Conservation (phyloP, 768 basidiomycete genomes). For the Suillus luteus region DNA sequence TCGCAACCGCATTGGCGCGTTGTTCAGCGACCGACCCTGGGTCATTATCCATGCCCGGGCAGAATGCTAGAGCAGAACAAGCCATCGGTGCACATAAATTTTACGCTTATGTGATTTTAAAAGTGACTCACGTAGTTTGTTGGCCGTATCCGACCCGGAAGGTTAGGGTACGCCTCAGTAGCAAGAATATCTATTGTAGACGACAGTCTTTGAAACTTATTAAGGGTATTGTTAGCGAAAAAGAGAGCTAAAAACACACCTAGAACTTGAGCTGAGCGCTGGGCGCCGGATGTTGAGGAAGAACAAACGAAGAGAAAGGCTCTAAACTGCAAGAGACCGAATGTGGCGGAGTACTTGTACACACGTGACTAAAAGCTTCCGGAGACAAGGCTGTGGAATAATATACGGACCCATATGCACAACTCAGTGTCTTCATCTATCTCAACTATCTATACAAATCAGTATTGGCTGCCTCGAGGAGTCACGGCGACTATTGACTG, state of each 20-base stretch:
- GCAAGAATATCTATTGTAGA: conserved; percentile 6
- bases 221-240: neutral
- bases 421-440: conserved; percentile 6
- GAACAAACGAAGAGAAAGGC: conserved; percentile 20
- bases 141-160: conserved; percentile 17
- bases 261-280: neutral
- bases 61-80: conserved; percentile 10
- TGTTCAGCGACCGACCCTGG: conserved; percentile 63
- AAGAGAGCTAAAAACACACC: conserved; percentile 10
- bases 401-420: conserved; percentile 28
- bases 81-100: neutral
- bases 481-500: conserved; percentile 12
- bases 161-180: conserved; percentile 14
- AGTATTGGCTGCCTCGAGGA: conserved; percentile 27
- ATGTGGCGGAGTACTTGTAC: conserved; percentile 15
- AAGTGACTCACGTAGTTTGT: conserved; percentile 9
- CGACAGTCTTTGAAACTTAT: neutral
- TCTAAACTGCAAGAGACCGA: conserved; percentile 17
- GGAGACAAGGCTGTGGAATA: conserved; percentile 2
- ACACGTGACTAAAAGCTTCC: conserved; percentile 19
- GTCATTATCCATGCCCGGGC: conserved; percentile 36
- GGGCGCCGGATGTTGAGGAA: conserved; percentile 8
- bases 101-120: neutral
- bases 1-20: conserved; percentile 85
- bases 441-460: conserved; percentile 4